A percentile compares a stretch with the other conserved stretches of the same genome.
phyloP scores from a whole-genome alignment of 2,329 filamentous ascomycete species.

The Penicillium sp. region DNA sequence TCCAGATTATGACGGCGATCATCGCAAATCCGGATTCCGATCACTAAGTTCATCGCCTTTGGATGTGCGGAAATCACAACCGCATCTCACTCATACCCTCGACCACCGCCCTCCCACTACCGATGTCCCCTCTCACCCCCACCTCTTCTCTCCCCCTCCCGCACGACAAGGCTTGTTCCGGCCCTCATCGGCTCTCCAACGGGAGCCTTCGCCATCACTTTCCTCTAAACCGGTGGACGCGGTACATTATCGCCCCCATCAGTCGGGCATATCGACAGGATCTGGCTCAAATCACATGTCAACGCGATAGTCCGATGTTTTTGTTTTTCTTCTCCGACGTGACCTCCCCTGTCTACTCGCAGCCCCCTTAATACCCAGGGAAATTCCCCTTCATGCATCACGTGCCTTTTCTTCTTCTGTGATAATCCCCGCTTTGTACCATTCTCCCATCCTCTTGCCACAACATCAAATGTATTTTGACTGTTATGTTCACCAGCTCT shows the following conservation, averaged over 20 bases:
- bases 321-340: not conserved
- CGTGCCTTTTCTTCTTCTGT: slow-evolving; percentile 11
- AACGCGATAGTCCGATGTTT: slow-evolving; percentile 27
- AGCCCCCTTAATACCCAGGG: slow-evolving; percentile 7
- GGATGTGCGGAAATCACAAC: slow-evolving; percentile 42
- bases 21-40: slow-evolving; percentile 35
- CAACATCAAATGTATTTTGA: slow-evolving; percentile 19
- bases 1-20: slow-evolving; percentile 37
- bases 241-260: slow-evolving; percentile 31
- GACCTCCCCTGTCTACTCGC: not conserved
- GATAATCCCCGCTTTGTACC: slow-evolving; percentile 18
- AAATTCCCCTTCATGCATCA: slow-evolving; percentile 4
- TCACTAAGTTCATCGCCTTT: slow-evolving; percentile 42
- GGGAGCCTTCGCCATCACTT: slow-evolving; percentile 34
- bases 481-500: slow-evolving; percentile 12
- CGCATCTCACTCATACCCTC: slow-evolving; percentile 23
- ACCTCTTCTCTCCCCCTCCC: slow-evolving; percentile 36
- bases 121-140: slow-evolving; percentile 24
- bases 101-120: slow-evolving; percentile 30
- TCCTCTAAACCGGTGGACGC: slow-evolving; percentile 32
- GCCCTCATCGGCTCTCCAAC: slow-evolving; percentile 27
- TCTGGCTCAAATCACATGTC: slow-evolving; percentile 35
- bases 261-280: slow-evolving; percentile 30
- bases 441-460: slow-evolving; percentile 9
- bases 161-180: slow-evolving; percentile 39